phyloP scores from a whole-genome alignment of 2,329 filamentous ascomycete genomes.

The Hypoxylon rubiginosum region DNA sequence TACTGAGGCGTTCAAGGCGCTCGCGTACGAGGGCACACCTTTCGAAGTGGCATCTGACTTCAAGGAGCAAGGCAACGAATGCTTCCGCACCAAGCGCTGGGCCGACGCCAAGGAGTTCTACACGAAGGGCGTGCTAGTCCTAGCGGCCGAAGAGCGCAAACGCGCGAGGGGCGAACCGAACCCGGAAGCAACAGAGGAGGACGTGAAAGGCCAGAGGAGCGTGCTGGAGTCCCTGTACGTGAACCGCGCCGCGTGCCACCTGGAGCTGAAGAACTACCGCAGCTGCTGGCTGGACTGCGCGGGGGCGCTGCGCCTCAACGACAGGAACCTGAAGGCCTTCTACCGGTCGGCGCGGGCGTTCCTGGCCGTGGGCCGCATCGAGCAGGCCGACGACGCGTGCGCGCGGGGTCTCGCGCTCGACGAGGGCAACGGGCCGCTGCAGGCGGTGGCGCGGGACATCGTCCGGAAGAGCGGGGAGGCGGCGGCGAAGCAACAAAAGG shows the following conservation, averaged over 20 bases:
- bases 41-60: slow-evolving; percentile 87
- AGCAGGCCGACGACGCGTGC: slow-evolving; percentile 85
- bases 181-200: slow-evolving; percentile 60
- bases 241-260: slow-evolving; percentile 91
- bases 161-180: slow-evolving; percentile 56
- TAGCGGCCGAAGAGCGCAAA: slow-evolving; percentile 73
- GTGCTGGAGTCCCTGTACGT: slow-evolving; percentile 83
- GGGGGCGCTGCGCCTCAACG: slow-evolving; percentile 81
- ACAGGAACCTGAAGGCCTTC: slow-evolving; percentile 87
- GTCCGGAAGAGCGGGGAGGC: slow-evolving; percentile 67
- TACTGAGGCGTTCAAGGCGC: slow-evolving; percentile 87
- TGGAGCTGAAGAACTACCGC: slow-evolving; percentile 90
- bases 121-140: slow-evolving; percentile 82
- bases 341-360: slow-evolving; percentile 87
- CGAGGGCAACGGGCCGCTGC: slow-evolving; percentile 75
- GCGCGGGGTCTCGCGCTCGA: slow-evolving; percentile 81
- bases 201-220: slow-evolving; percentile 64
- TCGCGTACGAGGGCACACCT: slow-evolving; percentile 93
- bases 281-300: slow-evolving; percentile 89
- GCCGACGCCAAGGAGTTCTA: slow-evolving; percentile 92
- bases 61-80: slow-evolving; percentile 93
- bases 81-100: slow-evolving; percentile 80
- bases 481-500: slow-evolving; percentile 67
- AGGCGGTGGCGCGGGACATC: slow-evolving; percentile 73
- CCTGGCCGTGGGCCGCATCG: slow-evolving; percentile 80